Conservation (phyloP, 805 yeast species). For the Pichia exigua region DNA sequence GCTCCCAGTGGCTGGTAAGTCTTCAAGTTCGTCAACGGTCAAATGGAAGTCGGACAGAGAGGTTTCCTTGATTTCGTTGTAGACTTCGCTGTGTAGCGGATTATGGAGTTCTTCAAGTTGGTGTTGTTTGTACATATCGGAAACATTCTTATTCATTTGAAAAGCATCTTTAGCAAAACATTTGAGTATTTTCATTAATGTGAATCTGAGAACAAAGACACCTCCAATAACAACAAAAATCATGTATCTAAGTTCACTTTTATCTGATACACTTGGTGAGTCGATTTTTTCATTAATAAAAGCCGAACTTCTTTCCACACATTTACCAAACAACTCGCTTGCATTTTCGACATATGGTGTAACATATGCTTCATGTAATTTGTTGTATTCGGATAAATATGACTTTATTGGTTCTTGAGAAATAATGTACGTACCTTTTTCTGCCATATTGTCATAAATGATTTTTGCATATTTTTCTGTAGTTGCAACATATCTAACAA, state of each 20-base stretch:
- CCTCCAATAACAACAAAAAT: constrained; percentile 10
- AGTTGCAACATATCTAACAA: neutral
- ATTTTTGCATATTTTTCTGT: neutral
- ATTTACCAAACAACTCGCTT: neutral
- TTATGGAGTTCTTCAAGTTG: constrained; percentile 1
- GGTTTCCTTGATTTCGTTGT: constrained; percentile 14
- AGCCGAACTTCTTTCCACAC: neutral
- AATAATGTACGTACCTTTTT: neutral
- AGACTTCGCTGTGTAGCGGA: constrained; percentile 7
- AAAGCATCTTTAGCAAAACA: constrained; percentile 20
- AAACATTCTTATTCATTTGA: constrained; percentile 19
- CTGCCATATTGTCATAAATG: neutral
- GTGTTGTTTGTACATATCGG: constrained; percentile 20
- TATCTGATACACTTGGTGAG: neutral
- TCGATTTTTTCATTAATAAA: neutral
- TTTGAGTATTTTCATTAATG: constrained; percentile 11
- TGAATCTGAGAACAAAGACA: constrained; percentile 10
- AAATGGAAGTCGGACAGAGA: neutral
- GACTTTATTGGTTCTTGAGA: constrained; percentile 1
- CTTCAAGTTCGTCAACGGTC: neutral
- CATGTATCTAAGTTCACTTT: constrained; percentile 3
- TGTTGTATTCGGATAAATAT: neutral
- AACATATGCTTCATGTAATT: neutral
- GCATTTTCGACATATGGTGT: constrained; percentile 2
- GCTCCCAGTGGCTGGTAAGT: constrained; percentile 1